These are phyloP conservation scores for Plasmopara halstedii DNA, from an alignment of 352 stramenopile genomes.

Conservation along the genomic window DNA sequence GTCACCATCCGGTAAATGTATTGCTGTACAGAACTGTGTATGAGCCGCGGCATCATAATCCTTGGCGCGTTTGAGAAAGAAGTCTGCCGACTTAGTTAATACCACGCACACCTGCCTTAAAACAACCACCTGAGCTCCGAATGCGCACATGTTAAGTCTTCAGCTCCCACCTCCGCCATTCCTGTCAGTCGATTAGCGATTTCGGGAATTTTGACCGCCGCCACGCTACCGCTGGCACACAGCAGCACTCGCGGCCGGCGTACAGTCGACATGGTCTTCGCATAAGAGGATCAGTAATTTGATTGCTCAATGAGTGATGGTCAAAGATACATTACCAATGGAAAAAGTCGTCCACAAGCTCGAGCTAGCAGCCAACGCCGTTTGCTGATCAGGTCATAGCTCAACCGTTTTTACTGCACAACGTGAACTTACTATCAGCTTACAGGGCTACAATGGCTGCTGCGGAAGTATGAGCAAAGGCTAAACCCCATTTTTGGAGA, in stretches of 20 bases:
- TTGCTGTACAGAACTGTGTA: conserved; percentile 33
- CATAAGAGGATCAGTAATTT: conserved; percentile 5
- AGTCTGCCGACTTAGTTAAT: conserved; percentile 70
- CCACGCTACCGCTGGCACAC: conserved; percentile 77
- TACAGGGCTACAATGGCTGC: conserved; percentile 53
- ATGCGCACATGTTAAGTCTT: neutral
- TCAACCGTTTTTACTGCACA: conserved; percentile 35
- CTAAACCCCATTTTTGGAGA: conserved; percentile 74
- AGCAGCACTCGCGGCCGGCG: conserved; percentile 55
- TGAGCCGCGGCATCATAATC: conserved; percentile 57
- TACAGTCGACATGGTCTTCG: neutral
- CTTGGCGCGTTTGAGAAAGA: conserved; percentile 73
- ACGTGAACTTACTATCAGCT: conserved; percentile 67
- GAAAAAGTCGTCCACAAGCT: conserved; percentile 36
- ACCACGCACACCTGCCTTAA: conserved; percentile 60
- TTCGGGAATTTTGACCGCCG: conserved; percentile 83
- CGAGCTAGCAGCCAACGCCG: conserved; percentile 17
- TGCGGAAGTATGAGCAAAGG: conserved; percentile 47
- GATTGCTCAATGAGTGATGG: neutral
- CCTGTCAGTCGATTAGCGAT: conserved; percentile 51
- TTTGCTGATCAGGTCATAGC: conserved; percentile 11
- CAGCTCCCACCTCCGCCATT: conserved; percentile 41
- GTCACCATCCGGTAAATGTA: neutral
- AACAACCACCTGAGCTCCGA: neutral
- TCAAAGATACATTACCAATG: no score